Percentiles rank a stretch among this genome's conserved stretches.
Evolutionary conservation across 441 rosid genomes (phyloP).

Genomic region (Erodium chrysanthum): DNA sequence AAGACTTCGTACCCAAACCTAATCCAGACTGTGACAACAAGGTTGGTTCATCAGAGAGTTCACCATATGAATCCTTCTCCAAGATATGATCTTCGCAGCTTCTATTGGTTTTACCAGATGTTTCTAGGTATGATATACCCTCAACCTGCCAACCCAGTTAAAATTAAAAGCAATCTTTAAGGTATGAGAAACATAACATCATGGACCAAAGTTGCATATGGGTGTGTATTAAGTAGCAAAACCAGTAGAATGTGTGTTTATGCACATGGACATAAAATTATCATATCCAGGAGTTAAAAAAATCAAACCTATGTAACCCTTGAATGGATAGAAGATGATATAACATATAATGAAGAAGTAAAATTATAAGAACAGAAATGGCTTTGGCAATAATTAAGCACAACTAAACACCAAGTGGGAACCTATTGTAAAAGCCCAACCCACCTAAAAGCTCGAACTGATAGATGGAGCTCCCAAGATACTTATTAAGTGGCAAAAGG

Average conservation of each 20-base stretch:
- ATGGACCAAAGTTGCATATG: background rate
- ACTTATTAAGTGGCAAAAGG: too few relatives aligned
- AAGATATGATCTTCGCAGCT: conserved; percentile 5
- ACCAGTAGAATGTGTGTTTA: background rate
- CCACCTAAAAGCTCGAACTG: too few relatives aligned
- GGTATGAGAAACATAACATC: conserved; percentile 9
- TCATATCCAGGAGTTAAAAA: background rate
- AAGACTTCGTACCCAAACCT: conserved; percentile 20
- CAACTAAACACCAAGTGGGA: too few relatives aligned
- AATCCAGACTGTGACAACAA: conserved; percentile 15
- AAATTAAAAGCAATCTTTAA: conserved; percentile 19
- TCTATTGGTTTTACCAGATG: conserved; percentile 26
- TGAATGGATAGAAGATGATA: too few relatives aligned
- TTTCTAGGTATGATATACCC: conserved; percentile 43
- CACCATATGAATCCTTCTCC: background rate
- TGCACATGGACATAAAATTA: background rate
- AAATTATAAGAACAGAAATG: too few relatives aligned
- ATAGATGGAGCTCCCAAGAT: too few relatives aligned
- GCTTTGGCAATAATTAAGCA: too few relatives aligned
- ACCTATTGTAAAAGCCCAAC: too few relatives aligned
- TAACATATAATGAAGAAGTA: too few relatives aligned
- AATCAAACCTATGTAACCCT: too few relatives aligned
- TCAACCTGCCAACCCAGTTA: conserved; percentile 51
- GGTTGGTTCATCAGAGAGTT: conserved; percentile 19
- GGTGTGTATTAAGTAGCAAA: background rate